Conservation (phyloP, 2,329 filamentous ascomycete species). For the Trichophyton benhamiae region DNA sequence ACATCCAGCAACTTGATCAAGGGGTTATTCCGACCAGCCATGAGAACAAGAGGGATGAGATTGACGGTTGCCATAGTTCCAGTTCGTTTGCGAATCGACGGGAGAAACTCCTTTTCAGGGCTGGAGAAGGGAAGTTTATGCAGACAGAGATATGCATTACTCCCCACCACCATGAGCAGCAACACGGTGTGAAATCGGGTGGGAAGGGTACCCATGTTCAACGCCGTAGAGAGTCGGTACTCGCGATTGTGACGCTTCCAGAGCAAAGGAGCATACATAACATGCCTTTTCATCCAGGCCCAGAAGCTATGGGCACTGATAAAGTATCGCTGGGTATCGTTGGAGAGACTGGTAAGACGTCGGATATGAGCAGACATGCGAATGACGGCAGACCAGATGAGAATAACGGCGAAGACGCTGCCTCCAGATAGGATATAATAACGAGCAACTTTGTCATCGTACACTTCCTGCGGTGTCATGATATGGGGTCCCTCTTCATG, state of each 20-base stretch:
- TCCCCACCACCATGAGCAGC: constrained; percentile 29
- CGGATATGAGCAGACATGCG: constrained; percentile 56
- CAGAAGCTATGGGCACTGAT: constrained; percentile 44
- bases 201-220: constrained; percentile 37
- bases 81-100: constrained; percentile 32
- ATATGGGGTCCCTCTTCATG: constrained; percentile 1
- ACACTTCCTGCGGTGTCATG: constrained; percentile 9
- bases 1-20: constrained; percentile 26
- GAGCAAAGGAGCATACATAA: constrained; percentile 40
- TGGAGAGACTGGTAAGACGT: constrained; percentile 61
- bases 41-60: constrained; percentile 27
- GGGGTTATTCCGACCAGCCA: constrained; percentile 29
- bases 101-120: constrained; percentile 24
- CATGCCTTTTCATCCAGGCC: constrained; percentile 57
- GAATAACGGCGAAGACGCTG: constrained; percentile 49
- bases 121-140: constrained; percentile 28
- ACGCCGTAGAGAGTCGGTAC: constrained; percentile 31
- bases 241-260: constrained; percentile 34
- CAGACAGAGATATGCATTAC: constrained; percentile 41
- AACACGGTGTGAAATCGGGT: constrained; percentile 36
- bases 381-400: constrained; percentile 54
- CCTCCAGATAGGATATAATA: constrained; percentile 54
- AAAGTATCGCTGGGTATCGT: constrained; percentile 71
- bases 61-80: constrained; percentile 28
- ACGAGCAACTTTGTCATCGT: constrained; percentile 46